phyloP scores from a whole-genome alignment of 106 monocot genomes.

The Dendrobium catenatum region DNA sequence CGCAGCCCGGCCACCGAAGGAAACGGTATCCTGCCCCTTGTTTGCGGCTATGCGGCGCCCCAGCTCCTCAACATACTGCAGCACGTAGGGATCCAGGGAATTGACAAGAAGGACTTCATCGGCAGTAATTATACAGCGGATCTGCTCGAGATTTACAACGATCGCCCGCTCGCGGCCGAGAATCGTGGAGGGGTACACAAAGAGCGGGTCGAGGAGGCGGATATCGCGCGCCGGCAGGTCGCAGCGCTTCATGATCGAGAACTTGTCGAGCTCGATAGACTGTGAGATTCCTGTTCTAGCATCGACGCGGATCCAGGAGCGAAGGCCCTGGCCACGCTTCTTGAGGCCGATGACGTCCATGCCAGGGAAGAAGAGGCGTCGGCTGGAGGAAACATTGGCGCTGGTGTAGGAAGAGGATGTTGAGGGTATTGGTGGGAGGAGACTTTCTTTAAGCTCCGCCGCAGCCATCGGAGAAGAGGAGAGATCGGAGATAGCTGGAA shows the following conservation, averaged over 20 bases:
- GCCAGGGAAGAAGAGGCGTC: conserved; percentile 8
- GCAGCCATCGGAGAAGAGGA: background rate
- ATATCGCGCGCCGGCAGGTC: conserved; percentile 50
- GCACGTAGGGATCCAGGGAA: conserved; percentile 33
- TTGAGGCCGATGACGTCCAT: conserved; percentile 12
- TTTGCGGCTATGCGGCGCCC: conserved; percentile 25
- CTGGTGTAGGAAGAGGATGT: background rate
- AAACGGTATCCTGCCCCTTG: conserved; percentile 8
- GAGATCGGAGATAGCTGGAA: too few species aligned
- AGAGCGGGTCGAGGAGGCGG: conserved; percentile 57
- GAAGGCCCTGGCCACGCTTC: conserved; percentile 28
- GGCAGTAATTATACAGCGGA: conserved; percentile 54
- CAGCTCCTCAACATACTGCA: conserved; percentile 50
- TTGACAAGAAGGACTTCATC: conserved; percentile 57
- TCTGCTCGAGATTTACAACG: conserved; percentile 58
- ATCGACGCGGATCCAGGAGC: conserved; percentile 46
- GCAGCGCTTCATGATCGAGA: conserved; percentile 54
- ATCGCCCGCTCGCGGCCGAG: conserved; percentile 49
- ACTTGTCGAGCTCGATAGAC: conserved; percentile 34
- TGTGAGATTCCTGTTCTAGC: conserved; percentile 18
- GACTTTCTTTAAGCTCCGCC: background rate
- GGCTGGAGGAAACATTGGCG: background rate
- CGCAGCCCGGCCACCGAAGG: background rate
- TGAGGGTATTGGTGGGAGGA: background rate
- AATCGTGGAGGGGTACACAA: conserved; percentile 54